Evolutionary conservation across 2,329 filamentous ascomycete species (phyloP), one percentile per base, ranked within the genome.

Genomic region (Penicillium sp.): DNA sequence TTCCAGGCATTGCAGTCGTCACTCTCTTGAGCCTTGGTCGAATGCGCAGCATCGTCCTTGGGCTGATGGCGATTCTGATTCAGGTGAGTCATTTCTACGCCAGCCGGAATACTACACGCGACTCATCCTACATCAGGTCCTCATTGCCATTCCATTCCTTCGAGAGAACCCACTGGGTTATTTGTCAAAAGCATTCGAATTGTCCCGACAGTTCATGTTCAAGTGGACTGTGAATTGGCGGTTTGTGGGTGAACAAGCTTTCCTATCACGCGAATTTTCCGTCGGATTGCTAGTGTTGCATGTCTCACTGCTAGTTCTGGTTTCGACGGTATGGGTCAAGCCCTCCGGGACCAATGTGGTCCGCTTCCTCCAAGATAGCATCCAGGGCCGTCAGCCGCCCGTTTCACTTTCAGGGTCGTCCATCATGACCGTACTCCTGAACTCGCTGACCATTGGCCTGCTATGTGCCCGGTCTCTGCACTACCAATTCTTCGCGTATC

Each of bases 161-260:
- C 62, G 71, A 43, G 73, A 73, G 36, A 85, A 89, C 57, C 70
- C 83, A 18, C 68, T 71, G 50, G 87, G 84, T 27, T 98, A 98
- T 66, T 65, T 94, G 13, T 79, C 81, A 40, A 79, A 86, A 54
- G 90, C 93, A 0, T 98, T 98, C 65, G 90, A 98, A 72, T 78
- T 98, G 49, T 90, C 87, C 40, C 80, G 93, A 46, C 83, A 88
- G 59, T 98, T 98, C 72, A 78, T 95, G 60, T 97, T 91, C 76
- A 90, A 91, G 71, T 98, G 93, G 93, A 98, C 93, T 0, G 93
- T 98, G 57, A 98, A 98, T 69, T 98, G 93, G 93, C 83, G 90
- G 46, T 97, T 97, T 66, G 72, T 96, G n/a, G 84, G 86, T 12
- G 90, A 96, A 69, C 80, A 86, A 5, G 69, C 73, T 0, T 98